These are phyloP conservation scores for Pseudocercospora fijiensis DNA, from an alignment of 2,329 filamentous ascomycete species.

Conservation along the genomic window DNA sequence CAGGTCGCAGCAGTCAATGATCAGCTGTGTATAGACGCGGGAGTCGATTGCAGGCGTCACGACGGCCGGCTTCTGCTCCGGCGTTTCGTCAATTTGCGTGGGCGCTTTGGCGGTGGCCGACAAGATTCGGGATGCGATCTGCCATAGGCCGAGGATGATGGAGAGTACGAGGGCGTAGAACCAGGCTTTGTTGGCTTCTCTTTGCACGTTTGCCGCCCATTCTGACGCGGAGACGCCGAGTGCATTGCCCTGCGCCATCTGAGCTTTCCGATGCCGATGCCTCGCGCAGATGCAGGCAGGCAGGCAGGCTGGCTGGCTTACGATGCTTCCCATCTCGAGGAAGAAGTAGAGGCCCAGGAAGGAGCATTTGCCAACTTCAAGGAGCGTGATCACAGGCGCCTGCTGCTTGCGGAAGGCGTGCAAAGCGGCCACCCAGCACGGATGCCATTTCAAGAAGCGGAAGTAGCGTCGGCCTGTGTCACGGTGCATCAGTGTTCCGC, in stretches of 20 bases:
- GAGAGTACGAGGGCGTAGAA: slow-evolving; percentile 59
- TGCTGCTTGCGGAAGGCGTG: slow-evolving; percentile 17
- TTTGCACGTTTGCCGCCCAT: slow-evolving; percentile 50
- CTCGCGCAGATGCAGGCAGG: no score
- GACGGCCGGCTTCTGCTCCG: neutral
- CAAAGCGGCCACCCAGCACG: slow-evolving; percentile 23
- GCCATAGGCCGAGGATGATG: slow-evolving; percentile 46
- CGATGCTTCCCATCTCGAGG: slow-evolving; percentile 63
- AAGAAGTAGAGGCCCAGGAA: slow-evolving; percentile 67
- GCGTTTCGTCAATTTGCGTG: neutral
- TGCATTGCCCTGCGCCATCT: slow-evolving; percentile 39
- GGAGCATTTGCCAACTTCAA: slow-evolving; percentile 58
- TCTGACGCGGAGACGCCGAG: slow-evolving; percentile 51
- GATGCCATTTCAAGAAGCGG: slow-evolving; percentile 61
- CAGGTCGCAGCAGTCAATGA: slow-evolving; percentile 62
- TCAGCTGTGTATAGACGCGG: slow-evolving; percentile 44
- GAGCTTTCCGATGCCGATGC: no score
- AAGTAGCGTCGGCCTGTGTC: slow-evolving; percentile 59
- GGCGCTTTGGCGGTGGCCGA: neutral
- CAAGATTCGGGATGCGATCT: slow-evolving; percentile 36
- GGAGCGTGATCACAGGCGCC: slow-evolving; percentile 41
- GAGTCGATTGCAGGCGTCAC: neutral
- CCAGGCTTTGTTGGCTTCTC: slow-evolving; percentile 70
- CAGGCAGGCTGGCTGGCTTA: no score
- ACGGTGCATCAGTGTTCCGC: neutral